Base-by-base conservation (phyloP, 495 filamentous ascomycete genomes). In the Talaromyces stipitatus region DNA sequence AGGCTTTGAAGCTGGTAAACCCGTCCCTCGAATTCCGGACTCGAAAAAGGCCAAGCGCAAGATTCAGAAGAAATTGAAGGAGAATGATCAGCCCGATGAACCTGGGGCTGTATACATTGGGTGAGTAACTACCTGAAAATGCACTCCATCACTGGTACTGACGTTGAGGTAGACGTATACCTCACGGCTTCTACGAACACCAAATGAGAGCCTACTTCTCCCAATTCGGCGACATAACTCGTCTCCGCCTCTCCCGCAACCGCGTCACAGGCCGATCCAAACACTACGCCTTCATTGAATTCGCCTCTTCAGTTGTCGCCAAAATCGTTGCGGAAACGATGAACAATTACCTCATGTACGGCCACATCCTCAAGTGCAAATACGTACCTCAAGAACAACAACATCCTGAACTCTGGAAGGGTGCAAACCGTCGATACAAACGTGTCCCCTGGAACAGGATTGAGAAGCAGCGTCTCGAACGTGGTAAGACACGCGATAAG, bases 311-410 rank as follows among this genome's bases (percentile, higher is more conserved):
- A 36, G 81, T 85, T 26, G 92, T 95, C 26, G 92, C 92, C 55
- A 83, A 88, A 65, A 90, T 97, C 60, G 94, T 92, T 48, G 86
- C 88, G 14, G 85, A 86, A 62, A 96, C 94, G 2, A 98, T 97
- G 95, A 82, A 97, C 74, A 96, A 94, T 73, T 98, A 98, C 68
- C 85, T 97, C 14, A 80, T 98, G 64, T 97, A 94, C 70, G 87
- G 89, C 9, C 92, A 95, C 66, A 87, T 97, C 61, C 74, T 98
- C 58, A 89, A 92, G 66, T 91, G 89, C 72, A 88, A 90, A 69
- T 72, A 81, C 28, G 81, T 97, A 7, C 82, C 89, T 2, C 66
- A 78, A 20, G 88, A 86, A 58, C 85, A 94, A 63, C 76, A 96
- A 32, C 88, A 94, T 68, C 81, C 83, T 24, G 76, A 87, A 48